Conservation (phyloP, 2,329 filamentous ascomycete species). For the Ascochyta clinopodiicola region DNA sequence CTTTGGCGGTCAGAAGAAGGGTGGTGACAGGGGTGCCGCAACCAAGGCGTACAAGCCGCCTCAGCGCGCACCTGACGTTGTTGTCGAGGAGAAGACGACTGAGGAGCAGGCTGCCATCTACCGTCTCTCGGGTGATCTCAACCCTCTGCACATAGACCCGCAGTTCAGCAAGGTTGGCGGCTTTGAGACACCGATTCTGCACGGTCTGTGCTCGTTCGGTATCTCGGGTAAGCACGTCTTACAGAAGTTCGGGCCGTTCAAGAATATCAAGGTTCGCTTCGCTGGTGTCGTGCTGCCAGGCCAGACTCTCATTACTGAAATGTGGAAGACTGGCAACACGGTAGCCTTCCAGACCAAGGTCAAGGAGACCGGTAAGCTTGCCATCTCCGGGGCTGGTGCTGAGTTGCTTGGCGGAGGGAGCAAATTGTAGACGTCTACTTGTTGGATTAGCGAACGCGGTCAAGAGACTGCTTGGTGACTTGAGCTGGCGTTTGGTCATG, state of each 20-base stretch:
- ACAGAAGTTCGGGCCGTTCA: conserved; percentile 80
- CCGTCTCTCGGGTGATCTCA: conserved; percentile 90
- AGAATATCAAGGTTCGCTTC: conserved; percentile 93
- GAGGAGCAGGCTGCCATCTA: conserved; percentile 94
- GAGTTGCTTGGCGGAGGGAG: conserved; percentile 67
- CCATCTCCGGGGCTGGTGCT: conserved; percentile 79
- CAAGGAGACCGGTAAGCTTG: conserved; percentile 90
- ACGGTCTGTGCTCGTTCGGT: conserved; percentile 96
- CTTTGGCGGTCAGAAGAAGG: conserved; percentile 84
- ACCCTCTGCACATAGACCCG: conserved; percentile 95
- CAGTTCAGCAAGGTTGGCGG: conserved; percentile 93
- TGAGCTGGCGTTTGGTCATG: background rate
- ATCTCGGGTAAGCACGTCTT: conserved; percentile 90
- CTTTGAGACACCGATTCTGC: conserved; percentile 92
- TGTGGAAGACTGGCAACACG: conserved; percentile 86
- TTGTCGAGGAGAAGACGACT: conserved; percentile 84
- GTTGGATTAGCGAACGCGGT: background rate
- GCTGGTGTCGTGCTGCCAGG: conserved; percentile 85
- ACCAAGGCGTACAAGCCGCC: conserved; percentile 83
- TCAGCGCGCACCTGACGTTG: conserved; percentile 75
- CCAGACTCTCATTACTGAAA: conserved; percentile 88
- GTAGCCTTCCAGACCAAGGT: conserved; percentile 87
- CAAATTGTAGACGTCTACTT: conserved; percentile 40
- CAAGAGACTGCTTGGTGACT: background rate
- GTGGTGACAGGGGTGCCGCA: conserved; percentile 76